Evolutionary conservation across 768 basidiomycete species (phyloP).

Genomic region (Sistotremastrum suecicum): DNA sequence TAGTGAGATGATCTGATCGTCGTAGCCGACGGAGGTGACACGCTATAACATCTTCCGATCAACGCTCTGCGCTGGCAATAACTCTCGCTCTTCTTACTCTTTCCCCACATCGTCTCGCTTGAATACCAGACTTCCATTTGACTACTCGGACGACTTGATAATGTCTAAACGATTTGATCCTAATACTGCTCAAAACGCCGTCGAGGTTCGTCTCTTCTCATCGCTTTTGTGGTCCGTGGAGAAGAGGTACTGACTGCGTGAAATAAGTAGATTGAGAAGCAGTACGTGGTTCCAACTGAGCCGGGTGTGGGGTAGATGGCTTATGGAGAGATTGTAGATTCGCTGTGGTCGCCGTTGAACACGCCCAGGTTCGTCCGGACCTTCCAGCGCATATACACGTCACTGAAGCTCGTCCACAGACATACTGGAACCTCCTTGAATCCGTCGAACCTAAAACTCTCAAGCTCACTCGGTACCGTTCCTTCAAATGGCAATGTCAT

Average conservation of each 20-base stretch:
- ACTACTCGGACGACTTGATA: background rate
- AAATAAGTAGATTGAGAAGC: slow-evolving; percentile 75
- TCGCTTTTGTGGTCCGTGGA: background rate
- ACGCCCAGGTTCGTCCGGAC: slow-evolving; percentile 63
- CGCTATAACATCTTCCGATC: background rate
- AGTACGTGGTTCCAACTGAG: slow-evolving; percentile 36
- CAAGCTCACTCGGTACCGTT: slow-evolving; percentile 63
- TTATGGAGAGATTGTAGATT: slow-evolving; percentile 31
- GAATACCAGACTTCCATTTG: slow-evolving; percentile 5
- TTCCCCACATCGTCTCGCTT: slow-evolving; percentile 8
- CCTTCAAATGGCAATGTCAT: background rate
- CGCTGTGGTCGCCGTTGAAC: slow-evolving; percentile 91
- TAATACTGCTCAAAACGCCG: slow-evolving; percentile 80
- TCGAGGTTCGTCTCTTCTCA: slow-evolving; percentile 46
- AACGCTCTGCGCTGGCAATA: background rate
- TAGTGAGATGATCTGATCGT: too few relatives aligned
- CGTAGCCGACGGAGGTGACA: too few relatives aligned
- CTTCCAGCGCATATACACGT: background rate
- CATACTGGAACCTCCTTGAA: slow-evolving; percentile 89
- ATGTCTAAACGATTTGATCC: slow-evolving; percentile 50
- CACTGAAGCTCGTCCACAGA: slow-evolving; percentile 29
- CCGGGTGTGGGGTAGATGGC: slow-evolving; percentile 3
- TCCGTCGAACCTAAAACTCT: slow-evolving; percentile 65
- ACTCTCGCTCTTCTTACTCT: background rate
- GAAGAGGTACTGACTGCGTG: background rate